Conservation (phyloP, 2,329 filamentous ascomycete genomes). For the Tolypocladium ovalisporum region DNA sequence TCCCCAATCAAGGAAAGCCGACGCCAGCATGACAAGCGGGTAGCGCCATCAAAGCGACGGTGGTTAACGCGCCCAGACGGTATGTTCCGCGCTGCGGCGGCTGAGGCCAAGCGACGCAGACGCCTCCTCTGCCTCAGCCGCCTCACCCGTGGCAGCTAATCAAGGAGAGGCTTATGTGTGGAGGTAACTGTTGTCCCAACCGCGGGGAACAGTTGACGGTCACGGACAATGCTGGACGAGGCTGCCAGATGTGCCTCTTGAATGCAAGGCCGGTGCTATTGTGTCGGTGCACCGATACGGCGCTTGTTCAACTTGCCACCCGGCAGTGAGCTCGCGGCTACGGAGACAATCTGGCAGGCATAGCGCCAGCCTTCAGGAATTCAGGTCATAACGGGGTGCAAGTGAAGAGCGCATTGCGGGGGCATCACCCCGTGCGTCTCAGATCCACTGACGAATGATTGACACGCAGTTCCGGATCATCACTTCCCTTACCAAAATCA, state of each 20-base stretch:
- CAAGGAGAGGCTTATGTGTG: background rate
- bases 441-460: background rate
- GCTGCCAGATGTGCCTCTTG: background rate
- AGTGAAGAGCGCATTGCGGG: background rate
- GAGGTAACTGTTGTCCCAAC: background rate
- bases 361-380: background rate
- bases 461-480: background rate
- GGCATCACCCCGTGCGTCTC: background rate
- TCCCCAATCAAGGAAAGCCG: background rate
- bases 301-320: background rate
- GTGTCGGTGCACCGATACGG: background rate
- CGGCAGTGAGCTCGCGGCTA: background rate
- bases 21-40: background rate
- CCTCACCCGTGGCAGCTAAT: conserved; percentile 4
- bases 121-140: background rate
- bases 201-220: background rate
- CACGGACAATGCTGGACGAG: background rate
- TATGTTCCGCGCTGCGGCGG: conserved; percentile 3
- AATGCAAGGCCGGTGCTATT: background rate
- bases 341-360: background rate
- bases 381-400: background rate
- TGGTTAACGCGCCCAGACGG: background rate
- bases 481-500: background rate
- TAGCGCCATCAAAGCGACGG: conserved; percentile 3
- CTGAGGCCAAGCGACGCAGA: background rate